A percentile compares a stretch with the other conserved stretches of the same genome.
Conservation (phyloP, 768 basidiomycete genomes). For the Suillus fuscotomentosus region DNA sequence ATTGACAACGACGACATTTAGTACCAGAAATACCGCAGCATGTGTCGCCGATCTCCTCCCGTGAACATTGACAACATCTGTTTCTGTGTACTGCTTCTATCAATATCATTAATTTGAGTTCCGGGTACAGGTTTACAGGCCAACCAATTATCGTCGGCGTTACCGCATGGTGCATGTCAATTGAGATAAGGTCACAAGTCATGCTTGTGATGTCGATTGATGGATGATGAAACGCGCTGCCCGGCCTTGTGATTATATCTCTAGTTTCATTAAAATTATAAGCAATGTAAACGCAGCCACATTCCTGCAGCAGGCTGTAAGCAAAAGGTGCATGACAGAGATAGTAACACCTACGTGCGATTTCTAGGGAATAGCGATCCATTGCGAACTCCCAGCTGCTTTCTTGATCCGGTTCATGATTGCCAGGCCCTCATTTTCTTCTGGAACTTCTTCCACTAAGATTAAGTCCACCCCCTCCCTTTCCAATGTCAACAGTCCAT, state of each 20-base stretch:
- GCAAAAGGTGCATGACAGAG: not conserved
- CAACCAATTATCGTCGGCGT: not conserved
- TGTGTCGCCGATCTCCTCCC: not conserved
- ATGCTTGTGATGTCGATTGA: not conserved
- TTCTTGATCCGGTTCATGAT: slow-evolving; percentile 94
- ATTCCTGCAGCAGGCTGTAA: not conserved
- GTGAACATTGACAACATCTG: not conserved
- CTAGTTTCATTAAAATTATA: not conserved
- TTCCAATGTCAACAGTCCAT: slow-evolving; percentile 83
- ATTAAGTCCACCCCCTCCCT: slow-evolving; percentile 74
- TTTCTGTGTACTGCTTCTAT: not conserved
- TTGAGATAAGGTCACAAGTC: not conserved
- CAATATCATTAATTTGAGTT: not conserved
- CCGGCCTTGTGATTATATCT: not conserved
- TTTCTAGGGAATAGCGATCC: slow-evolving; percentile 24
- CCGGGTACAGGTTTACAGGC: not conserved
- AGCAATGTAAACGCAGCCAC: not conserved
- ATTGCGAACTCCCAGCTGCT: slow-evolving; percentile 65
- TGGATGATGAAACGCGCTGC: not conserved
- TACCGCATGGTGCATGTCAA: not conserved
- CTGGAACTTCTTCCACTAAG: slow-evolving; percentile 79
- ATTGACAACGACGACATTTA: not conserved
- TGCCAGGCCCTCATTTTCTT: slow-evolving; percentile 83
- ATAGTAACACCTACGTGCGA: not conserved
- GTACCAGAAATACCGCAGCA: not conserved